Conservation (phyloP, 208 protist species). For the Acanthamoeba lugdunensis region DNA sequence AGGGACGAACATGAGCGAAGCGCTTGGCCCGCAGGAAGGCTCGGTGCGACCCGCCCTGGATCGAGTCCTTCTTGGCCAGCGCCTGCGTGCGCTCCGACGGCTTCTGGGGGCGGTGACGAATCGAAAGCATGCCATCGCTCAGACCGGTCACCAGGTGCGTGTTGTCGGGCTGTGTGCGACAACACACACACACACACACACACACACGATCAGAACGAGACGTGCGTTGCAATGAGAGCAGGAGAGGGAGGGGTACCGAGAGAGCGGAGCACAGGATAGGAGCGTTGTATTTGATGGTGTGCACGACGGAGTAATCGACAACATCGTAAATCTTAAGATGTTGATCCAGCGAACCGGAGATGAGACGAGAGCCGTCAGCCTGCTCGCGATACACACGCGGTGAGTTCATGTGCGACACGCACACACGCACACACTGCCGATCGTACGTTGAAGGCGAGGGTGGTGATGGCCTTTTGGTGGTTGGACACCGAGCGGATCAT, state of each 20-base stretch:
- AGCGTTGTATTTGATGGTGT: conserved; percentile 80
- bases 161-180: conserved; percentile 75
- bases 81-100: conserved; percentile 18
- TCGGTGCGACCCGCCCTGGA: conserved; percentile 50
- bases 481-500: conserved; percentile 76
- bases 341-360: conserved; percentile 81
- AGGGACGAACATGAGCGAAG: not conserved
- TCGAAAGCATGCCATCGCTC: conserved; percentile 76
- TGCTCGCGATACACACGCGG: not conserved
- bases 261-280: conserved; percentile 78
- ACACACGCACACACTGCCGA: not conserved
- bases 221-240: no score
- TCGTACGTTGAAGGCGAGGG: conserved; percentile 74
- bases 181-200: not conserved
- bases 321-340: conserved; percentile 83
- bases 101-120: conserved; percentile 67
- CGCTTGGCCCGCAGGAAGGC: conserved; percentile 73
- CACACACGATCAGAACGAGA: not conserved
- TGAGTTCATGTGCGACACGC: not conserved
- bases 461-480: conserved; percentile 83
- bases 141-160: conserved; percentile 80
- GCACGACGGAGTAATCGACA: conserved; percentile 77
- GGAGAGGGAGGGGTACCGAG: conserved; percentile 61
- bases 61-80: not conserved
- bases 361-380: conserved; percentile 59